Percentiles rank a stretch among this genome's conserved stretches.
phyloP scores from a whole-genome alignment of 257 asterid species.

The Forsythia viridissima region DNA sequence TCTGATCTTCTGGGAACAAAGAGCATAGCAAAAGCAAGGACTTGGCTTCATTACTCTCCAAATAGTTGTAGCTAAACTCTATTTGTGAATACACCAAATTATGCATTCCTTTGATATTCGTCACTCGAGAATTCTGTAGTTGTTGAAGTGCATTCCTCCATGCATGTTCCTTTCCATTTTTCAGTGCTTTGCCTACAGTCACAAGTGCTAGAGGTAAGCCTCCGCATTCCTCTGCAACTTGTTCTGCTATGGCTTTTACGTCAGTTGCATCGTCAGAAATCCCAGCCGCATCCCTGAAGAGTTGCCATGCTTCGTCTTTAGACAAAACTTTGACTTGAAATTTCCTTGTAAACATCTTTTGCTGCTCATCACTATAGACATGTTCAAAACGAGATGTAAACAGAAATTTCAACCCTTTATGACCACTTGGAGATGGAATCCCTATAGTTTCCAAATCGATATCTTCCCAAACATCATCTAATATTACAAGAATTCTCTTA shows the following conservation, averaged over 20 bases:
- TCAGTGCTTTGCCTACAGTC: slow-evolving; percentile 26
- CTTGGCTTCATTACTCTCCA: slow-evolving; percentile 22
- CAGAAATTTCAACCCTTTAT: neutral
- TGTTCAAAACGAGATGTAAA: neutral
- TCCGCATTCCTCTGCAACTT: slow-evolving; percentile 21
- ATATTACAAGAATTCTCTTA: neutral
- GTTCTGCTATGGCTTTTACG: slow-evolving; percentile 2
- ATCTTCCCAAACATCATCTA: neutral
- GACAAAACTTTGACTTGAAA: slow-evolving; percentile 12
- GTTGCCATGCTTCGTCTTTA: slow-evolving; percentile 28
- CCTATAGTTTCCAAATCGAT: neutral
- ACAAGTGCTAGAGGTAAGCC: slow-evolving; percentile 36
- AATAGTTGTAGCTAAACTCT: slow-evolving; percentile 20
- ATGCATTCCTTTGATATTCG: slow-evolving; percentile 6
- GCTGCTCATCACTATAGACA: neutral
- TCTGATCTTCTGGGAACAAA: slow-evolving; percentile 8
- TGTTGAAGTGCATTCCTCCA: slow-evolving; percentile 28
- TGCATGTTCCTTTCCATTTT: neutral
- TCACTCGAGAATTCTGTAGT: neutral
- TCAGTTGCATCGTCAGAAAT: neutral
- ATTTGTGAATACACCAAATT: slow-evolving; percentile 13
- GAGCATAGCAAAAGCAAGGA: slow-evolving; percentile 21
- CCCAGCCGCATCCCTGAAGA: slow-evolving; percentile 24
- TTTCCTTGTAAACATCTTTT: neutral
- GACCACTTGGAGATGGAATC: neutral